These are phyloP conservation scores for Gilbertella persicaria DNA, from an alignment of 371 early-diverging fungal species.

Conservation along the genomic window DNA sequence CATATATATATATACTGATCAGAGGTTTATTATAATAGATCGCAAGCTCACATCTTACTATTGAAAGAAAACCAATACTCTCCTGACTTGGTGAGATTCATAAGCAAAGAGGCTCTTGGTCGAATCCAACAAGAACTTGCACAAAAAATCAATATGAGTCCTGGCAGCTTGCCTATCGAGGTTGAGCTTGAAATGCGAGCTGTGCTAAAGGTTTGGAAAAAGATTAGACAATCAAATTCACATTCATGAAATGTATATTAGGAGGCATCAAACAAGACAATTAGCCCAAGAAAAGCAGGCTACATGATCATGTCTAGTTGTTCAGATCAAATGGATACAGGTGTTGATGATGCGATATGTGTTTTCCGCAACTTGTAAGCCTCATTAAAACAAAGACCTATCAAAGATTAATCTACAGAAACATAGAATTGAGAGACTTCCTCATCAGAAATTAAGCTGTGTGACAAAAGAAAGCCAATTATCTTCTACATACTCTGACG, in stretches of 20 bases:
- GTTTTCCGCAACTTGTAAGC: slow-evolving; percentile 1
- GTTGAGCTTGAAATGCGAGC: too few relatives aligned
- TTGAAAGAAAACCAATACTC: neutral
- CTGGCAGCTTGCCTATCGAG: too few relatives aligned
- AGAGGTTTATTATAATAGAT: neutral
- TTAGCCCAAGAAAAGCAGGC: neutral
- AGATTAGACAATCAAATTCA: neutral
- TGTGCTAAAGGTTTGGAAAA: too few relatives aligned
- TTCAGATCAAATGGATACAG: neutral
- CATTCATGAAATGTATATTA: neutral
- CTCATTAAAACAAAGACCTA: neutral
- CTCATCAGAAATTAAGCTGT: neutral
- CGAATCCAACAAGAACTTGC: neutral
- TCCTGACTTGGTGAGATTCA: neutral
- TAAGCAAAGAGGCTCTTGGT: neutral
- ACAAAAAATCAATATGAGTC: too few relatives aligned
- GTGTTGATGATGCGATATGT: neutral
- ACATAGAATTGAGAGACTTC: slow-evolving; percentile 1
- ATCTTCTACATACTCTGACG: neutral
- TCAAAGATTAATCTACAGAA: neutral
- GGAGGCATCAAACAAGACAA: neutral
- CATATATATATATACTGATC: too few relatives aligned
- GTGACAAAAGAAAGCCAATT: slow-evolving; percentile 1
- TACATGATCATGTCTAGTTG: neutral
- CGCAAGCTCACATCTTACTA: slow-evolving; percentile 1